These are phyloP conservation scores for Globisporangium uncinulatum DNA, from an alignment of 352 stramenopile species.

Conservation along the genomic window DNA sequence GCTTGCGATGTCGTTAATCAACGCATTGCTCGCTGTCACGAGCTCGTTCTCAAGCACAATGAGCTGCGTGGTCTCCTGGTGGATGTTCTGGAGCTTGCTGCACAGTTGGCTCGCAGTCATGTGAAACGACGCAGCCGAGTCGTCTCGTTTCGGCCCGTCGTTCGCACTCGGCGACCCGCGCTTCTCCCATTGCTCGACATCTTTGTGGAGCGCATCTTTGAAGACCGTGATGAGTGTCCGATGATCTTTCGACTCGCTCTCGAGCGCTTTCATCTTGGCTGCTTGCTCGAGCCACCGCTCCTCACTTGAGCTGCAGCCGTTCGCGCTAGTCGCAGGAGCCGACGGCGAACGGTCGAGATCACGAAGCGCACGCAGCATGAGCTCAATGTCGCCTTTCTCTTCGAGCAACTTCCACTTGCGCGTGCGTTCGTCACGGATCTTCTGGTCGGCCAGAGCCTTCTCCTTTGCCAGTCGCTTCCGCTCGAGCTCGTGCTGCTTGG, in stretches of 20 bases:
- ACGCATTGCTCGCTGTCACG: constrained; percentile 39
- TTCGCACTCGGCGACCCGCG: constrained; percentile 5
- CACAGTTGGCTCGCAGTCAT: constrained; percentile 78
- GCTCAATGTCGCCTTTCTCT: constrained; percentile 77
- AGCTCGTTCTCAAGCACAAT: constrained; percentile 57
- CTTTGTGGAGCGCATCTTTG: constrained; percentile 74
- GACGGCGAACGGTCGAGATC: constrained; percentile 37
- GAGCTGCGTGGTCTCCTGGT: constrained; percentile 66
- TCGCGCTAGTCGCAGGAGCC: constrained; percentile 5
- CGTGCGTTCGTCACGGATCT: constrained; percentile 73
- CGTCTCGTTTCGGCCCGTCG: constrained; percentile 28
- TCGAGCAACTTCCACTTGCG: constrained; percentile 83
- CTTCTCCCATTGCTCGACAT: constrained; percentile 68
- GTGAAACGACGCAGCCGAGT: constrained; percentile 62
- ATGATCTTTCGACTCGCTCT: constrained; percentile 73
- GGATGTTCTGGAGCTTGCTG: constrained; percentile 78
- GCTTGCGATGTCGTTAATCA: constrained; percentile 73
- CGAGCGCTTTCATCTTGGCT: constrained; percentile 52
- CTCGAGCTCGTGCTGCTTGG: constrained; percentile 84
- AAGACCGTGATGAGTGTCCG: constrained; percentile 80
- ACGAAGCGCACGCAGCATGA: constrained; percentile 68
- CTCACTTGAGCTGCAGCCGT: constrained; percentile 21
- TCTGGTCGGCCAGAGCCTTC: constrained; percentile 70
- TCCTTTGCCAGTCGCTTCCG: constrained; percentile 76
- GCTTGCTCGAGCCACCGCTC: constrained; percentile 54